Percentiles rank a stretch among this genome's conserved stretches.
Conservation (phyloP, 805 yeast genomes). For the Monosporozyma aquatica region DNA sequence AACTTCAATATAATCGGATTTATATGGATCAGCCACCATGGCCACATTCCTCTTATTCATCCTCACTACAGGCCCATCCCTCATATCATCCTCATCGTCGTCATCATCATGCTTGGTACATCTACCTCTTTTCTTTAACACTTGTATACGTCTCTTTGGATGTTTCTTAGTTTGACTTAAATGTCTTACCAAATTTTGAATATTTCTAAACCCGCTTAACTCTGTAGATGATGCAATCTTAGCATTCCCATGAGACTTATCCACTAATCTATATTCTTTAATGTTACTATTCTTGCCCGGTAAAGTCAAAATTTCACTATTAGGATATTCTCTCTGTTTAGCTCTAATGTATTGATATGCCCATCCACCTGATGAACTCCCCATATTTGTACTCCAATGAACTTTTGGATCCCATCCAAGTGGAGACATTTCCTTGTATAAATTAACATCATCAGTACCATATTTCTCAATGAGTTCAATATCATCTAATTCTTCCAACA, state of each 20-base stretch:
- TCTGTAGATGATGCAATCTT: constrained; percentile 51
- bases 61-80: too few relatives aligned
- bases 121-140: constrained; percentile 26
- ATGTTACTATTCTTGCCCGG: constrained; percentile 72
- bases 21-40: constrained; percentile 47
- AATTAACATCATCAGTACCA: constrained; percentile 2
- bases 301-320: constrained; percentile 31
- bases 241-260: constrained; percentile 21
- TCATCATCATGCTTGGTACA: neutral
- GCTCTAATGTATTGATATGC: constrained; percentile 52
- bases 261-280: constrained; percentile 53
- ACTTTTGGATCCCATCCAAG: constrained; percentile 32
- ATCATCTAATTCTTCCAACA: constrained; percentile 41
- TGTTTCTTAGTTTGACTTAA: constrained; percentile 31
- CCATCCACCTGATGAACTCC: constrained; percentile 87
- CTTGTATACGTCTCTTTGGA: constrained; percentile 19
- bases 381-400: constrained; percentile 68
- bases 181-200: constrained; percentile 85
- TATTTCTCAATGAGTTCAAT: constrained; percentile 30
- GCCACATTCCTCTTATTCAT: too few relatives aligned
- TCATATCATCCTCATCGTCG: neutral
- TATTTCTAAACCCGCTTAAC: constrained; percentile 87
- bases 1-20: constrained; percentile 77
- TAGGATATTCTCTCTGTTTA: constrained; percentile 21
- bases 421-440: constrained; percentile 14